Conservation (phyloP, 1,284 basidiomycete species). For the Malassezia globosa region DNA sequence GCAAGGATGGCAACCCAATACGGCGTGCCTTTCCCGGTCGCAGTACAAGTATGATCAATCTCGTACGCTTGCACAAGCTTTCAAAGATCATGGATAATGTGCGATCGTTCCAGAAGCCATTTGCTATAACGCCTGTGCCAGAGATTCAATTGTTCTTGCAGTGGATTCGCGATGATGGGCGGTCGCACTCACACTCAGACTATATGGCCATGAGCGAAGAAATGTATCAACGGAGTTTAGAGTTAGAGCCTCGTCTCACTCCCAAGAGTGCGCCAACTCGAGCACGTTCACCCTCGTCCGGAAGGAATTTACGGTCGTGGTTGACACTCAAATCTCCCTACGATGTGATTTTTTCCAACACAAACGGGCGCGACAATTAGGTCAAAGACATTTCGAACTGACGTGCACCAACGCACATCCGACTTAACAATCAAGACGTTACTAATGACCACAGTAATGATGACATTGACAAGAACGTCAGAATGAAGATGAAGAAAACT, state of each 20-base stretch:
- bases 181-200: conserved; percentile 9
- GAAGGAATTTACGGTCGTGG: not conserved
- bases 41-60: conserved; percentile 74
- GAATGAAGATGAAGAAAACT: no score
- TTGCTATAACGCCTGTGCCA: conserved; percentile 66
- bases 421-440: no score
- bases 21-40: conserved; percentile 58
- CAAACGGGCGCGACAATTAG: no score
- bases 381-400: no score
- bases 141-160: conserved; percentile 68
- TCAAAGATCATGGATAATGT: conserved; percentile 56
- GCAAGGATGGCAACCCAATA: conserved; percentile 82
- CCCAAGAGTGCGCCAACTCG: not conserved
- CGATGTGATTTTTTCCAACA: no score
- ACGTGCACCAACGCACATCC: no score
- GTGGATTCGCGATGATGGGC: conserved; percentile 24
- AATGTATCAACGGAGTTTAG: conserved; percentile 39
- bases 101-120: conserved; percentile 75
- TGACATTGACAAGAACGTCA: no score
- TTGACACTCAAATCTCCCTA: not conserved
- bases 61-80: conserved; percentile 56
- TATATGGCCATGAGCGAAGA: conserved; percentile 32
- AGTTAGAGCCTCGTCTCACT: conserved; percentile 36
- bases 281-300: no score
- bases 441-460: no score